Evolutionary conservation across 2,329 filamentous ascomycete species (phyloP).

Genomic region (Penicillium fuscoglaucum): DNA sequence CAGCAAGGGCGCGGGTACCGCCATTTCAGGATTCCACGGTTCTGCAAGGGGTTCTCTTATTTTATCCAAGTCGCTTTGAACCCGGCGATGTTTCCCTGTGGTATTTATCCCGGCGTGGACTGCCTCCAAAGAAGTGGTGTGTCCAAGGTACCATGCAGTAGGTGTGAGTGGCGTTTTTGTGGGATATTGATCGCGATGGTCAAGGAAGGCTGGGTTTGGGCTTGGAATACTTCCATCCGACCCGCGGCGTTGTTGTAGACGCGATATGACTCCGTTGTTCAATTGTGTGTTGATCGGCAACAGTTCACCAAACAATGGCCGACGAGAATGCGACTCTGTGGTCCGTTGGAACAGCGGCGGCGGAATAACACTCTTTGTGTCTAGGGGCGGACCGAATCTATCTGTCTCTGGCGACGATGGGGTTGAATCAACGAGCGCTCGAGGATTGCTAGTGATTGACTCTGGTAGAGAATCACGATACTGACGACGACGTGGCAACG

Average conservation of each 20-base stretch:
- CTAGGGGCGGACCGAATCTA: background rate
- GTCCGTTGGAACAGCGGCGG: slow-evolving; percentile 23
- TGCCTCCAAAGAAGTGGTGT: slow-evolving; percentile 46
- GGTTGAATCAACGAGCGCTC: slow-evolving; percentile 20
- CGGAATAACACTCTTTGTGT: slow-evolving; percentile 11
- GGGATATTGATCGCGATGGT: slow-evolving; percentile 38
- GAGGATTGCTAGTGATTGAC: slow-evolving; percentile 16
- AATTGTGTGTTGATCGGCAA: slow-evolving; percentile 59
- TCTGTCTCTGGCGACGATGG: slow-evolving; percentile 13
- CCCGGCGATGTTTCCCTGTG: slow-evolving; percentile 39
- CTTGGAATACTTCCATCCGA: slow-evolving; percentile 70
- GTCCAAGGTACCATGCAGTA: slow-evolving; percentile 63
- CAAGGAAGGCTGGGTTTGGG: slow-evolving; percentile 46
- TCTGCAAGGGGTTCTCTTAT: slow-evolving; percentile 31
- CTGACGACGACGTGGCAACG: slow-evolving; percentile 28
- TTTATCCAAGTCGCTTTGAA: slow-evolving; percentile 60
- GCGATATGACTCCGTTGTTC: slow-evolving; percentile 57
- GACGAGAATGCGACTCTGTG: slow-evolving; percentile 44
- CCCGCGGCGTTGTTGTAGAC: slow-evolving; percentile 59
- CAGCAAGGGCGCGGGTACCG: slow-evolving; percentile 32
- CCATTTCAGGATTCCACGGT: slow-evolving; percentile 37
- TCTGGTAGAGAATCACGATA: slow-evolving; percentile 20
- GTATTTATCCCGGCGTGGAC: slow-evolving; percentile 32
- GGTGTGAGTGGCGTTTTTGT: slow-evolving; percentile 64
- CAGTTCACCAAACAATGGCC: slow-evolving; percentile 74